A percentile compares a stretch with the other conserved stretches of the same genome.
Evolutionary conservation across 768 basidiomycete genomes (phyloP).

Genomic region (Amanita polypyramis): DNA sequence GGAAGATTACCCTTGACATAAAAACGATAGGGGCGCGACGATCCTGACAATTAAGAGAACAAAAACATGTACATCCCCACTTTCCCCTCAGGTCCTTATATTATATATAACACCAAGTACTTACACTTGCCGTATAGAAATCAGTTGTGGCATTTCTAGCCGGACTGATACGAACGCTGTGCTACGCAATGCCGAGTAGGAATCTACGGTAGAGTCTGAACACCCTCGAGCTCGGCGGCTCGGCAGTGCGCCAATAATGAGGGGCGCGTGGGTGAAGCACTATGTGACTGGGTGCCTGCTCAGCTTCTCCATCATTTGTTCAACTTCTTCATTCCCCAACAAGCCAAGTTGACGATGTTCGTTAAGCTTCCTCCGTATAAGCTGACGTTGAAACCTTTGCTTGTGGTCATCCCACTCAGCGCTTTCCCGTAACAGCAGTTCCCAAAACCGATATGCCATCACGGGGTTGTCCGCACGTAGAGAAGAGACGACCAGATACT

Average conservation of each 20-base stretch:
- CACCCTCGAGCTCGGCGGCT: no score
- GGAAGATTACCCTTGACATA: no score
- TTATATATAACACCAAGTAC: no score
- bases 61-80: no score
- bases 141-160: not conserved
- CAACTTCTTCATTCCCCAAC: slow-evolving; percentile 12
- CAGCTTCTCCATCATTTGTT: slow-evolving; percentile 23
- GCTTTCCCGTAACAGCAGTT: slow-evolving; percentile 29
- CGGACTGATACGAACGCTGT: not conserved
- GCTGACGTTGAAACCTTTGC: slow-evolving; percentile 31
- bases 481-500: slow-evolving; percentile 39
- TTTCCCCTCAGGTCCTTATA: no score
- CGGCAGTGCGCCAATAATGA: no score
- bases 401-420: slow-evolving; percentile 38
- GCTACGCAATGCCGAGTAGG: not conserved
- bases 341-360: slow-evolving; percentile 10
- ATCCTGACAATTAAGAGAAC: no score
- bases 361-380: slow-evolving; percentile 26
- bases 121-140: not conserved
- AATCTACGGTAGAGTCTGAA: not conserved
- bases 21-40: no score
- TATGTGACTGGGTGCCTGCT: slow-evolving; percentile 3
- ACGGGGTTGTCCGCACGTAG: slow-evolving; percentile 35
- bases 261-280: not conserved
- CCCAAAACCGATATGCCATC: slow-evolving; percentile 57